These are phyloP conservation scores for Ustilago cynodontis DNA, from an alignment of 1,284 basidiomycete genomes.

Conservation along the genomic window DNA sequence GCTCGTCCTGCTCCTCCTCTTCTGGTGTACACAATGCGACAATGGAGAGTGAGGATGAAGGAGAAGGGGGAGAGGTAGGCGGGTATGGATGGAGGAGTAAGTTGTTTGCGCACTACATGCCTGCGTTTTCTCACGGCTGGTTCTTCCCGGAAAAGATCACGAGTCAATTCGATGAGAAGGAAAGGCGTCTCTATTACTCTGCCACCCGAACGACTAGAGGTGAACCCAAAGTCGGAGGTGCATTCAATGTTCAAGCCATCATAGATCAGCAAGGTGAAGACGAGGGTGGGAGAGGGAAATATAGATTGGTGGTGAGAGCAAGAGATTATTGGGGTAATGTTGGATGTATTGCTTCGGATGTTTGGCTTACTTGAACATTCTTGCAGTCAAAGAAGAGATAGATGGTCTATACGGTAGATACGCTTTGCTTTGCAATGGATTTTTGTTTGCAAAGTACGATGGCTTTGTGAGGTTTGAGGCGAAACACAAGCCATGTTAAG, in stretches of 20 bases:
- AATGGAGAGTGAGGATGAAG: background rate
- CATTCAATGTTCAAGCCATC: constrained; percentile 40
- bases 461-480: background rate
- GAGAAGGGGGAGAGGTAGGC: background rate
- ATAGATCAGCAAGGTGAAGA: constrained; percentile 27
- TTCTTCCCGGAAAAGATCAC: constrained; percentile 46
- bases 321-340: constrained; percentile 58
- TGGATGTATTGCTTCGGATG: constrained; percentile 53
- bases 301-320: constrained; percentile 57
- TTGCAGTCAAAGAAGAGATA: background rate
- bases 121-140: constrained; percentile 45
- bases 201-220: constrained; percentile 45
- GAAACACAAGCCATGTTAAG: background rate
- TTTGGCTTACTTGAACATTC: constrained; percentile 28
- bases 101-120: constrained; percentile 57
- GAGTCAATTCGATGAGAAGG: constrained; percentile 65
- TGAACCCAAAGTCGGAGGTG: constrained; percentile 46
- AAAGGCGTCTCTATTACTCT: constrained; percentile 50
- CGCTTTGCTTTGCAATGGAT: constrained; percentile 5
- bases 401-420: background rate
- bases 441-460: background rate
- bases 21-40: constrained; percentile 1
- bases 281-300: constrained; percentile 42
- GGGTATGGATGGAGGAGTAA: constrained; percentile 37
- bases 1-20: background rate